A percentile compares a stretch with the other conserved stretches of the same genome.
Conservation (phyloP, 2,329 filamentous ascomycete genomes). For the Aureobasidium sp. region DNA sequence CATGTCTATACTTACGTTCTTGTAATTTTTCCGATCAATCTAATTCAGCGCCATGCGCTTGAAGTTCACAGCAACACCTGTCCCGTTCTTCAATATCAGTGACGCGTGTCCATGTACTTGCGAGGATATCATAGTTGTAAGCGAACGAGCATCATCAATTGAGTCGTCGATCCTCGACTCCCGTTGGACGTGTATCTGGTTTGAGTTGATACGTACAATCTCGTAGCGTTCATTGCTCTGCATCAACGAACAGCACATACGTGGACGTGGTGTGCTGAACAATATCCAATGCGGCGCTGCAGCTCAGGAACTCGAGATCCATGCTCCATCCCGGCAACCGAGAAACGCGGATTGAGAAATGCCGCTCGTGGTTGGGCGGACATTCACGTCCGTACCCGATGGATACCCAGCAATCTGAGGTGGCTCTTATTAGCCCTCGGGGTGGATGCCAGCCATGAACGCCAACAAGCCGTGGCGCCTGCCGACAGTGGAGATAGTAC, state of each 20-base stretch:
- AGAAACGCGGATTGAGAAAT: not conserved
- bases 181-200: not conserved
- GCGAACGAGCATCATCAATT: not conserved
- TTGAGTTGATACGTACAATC: too few relatives aligned
- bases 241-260: not conserved
- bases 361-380: not conserved
- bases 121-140: not conserved
- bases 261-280: not conserved
- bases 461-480: conserved; percentile 1
- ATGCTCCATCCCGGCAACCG: not conserved
- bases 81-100: not conserved
- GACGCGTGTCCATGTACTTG: not conserved
- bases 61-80: not conserved
- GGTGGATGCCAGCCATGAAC: not conserved
- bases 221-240: not conserved
- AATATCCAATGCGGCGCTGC: not conserved
- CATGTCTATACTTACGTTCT: conserved; percentile 3
- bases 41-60: not conserved
- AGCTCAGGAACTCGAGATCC: not conserved
- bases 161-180: not conserved
- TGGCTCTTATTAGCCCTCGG: not conserved
- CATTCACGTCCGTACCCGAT: not conserved
- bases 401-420: not conserved
- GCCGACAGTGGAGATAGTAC: not conserved
- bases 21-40: conserved; percentile 2